Evolutionary conservation across 208 protist species (phyloP).

Genomic region (Porcisia deanei): DNA sequence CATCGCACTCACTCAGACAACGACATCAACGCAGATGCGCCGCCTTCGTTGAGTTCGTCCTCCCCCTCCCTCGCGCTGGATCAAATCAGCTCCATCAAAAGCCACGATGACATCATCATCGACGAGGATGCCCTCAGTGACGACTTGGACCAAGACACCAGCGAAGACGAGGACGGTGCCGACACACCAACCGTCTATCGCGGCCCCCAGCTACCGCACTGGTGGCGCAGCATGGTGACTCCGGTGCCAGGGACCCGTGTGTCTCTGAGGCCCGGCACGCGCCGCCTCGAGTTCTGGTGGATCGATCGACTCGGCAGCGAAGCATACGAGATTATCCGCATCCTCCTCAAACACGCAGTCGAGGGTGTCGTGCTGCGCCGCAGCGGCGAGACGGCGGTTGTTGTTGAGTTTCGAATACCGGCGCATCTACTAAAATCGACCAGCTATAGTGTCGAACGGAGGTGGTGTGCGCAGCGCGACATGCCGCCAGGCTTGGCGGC

Average conservation of each 20-base stretch:
- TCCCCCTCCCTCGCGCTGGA: neutral
- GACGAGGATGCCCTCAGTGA: constrained; percentile 8
- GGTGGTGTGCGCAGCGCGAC: neutral
- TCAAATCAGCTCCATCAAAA: neutral
- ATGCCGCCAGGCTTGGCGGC: neutral
- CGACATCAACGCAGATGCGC: neutral
- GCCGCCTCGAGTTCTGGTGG: constrained; percentile 33
- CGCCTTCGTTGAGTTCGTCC: neutral
- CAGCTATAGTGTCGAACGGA: constrained; percentile 10
- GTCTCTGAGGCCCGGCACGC: constrained; percentile 14
- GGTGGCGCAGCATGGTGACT: constrained; percentile 33
- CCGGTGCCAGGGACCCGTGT: constrained; percentile 23
- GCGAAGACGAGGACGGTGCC: constrained; percentile 22
- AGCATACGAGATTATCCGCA: constrained; percentile 26
- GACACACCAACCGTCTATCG: constrained; percentile 30
- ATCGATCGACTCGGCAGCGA: constrained; percentile 37
- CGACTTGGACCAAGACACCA: constrained; percentile 3
- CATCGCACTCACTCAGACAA: neutral
- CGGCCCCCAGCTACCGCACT: constrained; percentile 27
- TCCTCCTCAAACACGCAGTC: constrained; percentile 20
- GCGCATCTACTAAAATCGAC: constrained; percentile 6
- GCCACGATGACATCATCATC: neutral
- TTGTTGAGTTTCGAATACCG: constrained; percentile 26
- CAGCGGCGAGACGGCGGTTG: constrained; percentile 22
- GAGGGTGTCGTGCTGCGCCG: constrained; percentile 25